Base-by-base conservation (phyloP, 805 yeast genomes). In the Wickerhamomyces tratensis region DNA sequence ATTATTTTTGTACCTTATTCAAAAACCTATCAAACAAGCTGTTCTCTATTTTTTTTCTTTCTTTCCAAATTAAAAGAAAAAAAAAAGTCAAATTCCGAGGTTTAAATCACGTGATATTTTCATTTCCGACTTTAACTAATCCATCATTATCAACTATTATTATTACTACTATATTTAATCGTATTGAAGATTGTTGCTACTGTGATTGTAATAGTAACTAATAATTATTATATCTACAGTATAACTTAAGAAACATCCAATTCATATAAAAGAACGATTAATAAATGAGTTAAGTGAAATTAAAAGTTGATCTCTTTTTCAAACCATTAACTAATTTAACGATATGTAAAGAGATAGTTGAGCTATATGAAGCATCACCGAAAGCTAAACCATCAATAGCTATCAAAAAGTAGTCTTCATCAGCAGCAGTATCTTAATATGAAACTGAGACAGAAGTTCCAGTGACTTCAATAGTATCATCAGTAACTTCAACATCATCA, bases 361-460 rank as follows among this genome's bases (percentile, higher is more conserved):
- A 33, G 33, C 14, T 6, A 31, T 39, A 39, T 33, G 40, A 36
- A 33, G 30, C 36, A 33, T 20, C n/a, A 39, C 36, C 40, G 15
- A 20, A 25, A 25, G 40, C 40, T 13, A 5, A 5, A 31, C 34
- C 34, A 31, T 31, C 13, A 14, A 39, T 33, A 8, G 25, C 9
- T 25, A 39, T n/a, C 3, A 25, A 13, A 5, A 39, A 39, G 13
- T n/a, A 25, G 13, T 29, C 20, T 6, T 25, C 29, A 13, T 5
- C 12, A 20, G 15, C 49, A 39, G 45, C 46, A 14, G 38, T 37
- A 29, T 41, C 44, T 20, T 41, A 20, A 49, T 43, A 50, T 25
- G 42, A 11, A 33, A 48, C 41, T 7, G 44, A 42, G 46, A 46
- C 48, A 26, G 51, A 38, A 25, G 41, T 36, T 25, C 42, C 52